A percentile compares a stretch with the other conserved stretches of the same genome.
These are phyloP conservation scores for Pisolithus thermaeus DNA, from an alignment of 1,284 basidiomycete genomes.

Conservation along the genomic window DNA sequence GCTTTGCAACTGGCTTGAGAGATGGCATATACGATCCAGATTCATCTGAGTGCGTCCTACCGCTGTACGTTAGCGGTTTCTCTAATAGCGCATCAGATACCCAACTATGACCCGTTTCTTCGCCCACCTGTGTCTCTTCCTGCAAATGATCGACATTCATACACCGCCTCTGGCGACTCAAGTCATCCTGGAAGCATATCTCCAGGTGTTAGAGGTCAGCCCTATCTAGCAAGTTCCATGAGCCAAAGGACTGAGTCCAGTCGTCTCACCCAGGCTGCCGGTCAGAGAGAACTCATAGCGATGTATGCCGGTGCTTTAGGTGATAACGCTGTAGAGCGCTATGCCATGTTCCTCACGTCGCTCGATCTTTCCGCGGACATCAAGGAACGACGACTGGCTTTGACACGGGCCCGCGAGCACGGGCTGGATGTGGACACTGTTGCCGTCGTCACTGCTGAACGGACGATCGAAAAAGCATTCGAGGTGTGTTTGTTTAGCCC, in stretches of 20 bases:
- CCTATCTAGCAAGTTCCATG: not conserved
- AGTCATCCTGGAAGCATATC: slow-evolving; percentile 83
- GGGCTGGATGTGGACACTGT: slow-evolving; percentile 80
- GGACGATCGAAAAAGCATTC: slow-evolving; percentile 72
- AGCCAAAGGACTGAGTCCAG: not conserved
- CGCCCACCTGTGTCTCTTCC: slow-evolving; percentile 88
- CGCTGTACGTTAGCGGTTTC: not conserved
- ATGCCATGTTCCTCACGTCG: slow-evolving; percentile 86
- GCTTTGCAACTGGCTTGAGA: slow-evolving; percentile 61
- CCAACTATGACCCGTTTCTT: slow-evolving; percentile 82
- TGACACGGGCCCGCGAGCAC: slow-evolving; percentile 78
- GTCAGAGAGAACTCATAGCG: slow-evolving; percentile 83
- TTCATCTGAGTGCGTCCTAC: slow-evolving; percentile 56
- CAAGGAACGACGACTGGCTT: slow-evolving; percentile 64
- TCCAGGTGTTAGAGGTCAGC: slow-evolving; percentile 78
- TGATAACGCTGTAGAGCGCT: slow-evolving; percentile 89
- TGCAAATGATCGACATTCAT: slow-evolving; percentile 74
- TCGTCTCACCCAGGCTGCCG: slow-evolving; percentile 47
- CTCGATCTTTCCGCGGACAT: slow-evolving; percentile 69
- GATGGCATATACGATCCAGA: slow-evolving; percentile 42
- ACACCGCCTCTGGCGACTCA: slow-evolving; percentile 75
- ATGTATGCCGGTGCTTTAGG: slow-evolving; percentile 91
- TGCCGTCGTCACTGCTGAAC: slow-evolving; percentile 76
- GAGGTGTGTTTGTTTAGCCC: slow-evolving; percentile 39
- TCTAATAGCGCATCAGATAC: slow-evolving; percentile 39